phyloP scores from a whole-genome alignment of 1,139 yeast species.

The Taiozyma onychis region DNA sequence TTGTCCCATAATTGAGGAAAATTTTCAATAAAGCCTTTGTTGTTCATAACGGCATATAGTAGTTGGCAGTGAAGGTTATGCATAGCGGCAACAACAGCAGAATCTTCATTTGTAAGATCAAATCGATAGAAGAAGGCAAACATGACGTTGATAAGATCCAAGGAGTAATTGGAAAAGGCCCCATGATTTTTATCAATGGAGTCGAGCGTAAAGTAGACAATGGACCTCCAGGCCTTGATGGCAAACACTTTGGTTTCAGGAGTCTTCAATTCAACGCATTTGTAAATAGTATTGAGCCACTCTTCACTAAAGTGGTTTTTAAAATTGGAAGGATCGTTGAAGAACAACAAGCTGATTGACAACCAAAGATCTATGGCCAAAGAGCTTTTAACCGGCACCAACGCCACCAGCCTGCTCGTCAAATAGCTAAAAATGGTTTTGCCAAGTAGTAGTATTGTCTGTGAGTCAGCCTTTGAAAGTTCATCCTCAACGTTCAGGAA shows the following conservation, averaged over 20 bases:
- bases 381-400: constrained; percentile 1
- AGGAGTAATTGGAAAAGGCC: neutral
- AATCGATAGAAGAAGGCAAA: neutral
- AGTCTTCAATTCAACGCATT: neutral
- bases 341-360: constrained; percentile 12
- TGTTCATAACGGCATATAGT: neutral
- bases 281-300: constrained; percentile 4
- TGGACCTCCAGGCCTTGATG: constrained; percentile 14
- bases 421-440: constrained; percentile 9
- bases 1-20: neutral
- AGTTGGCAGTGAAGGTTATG: neutral
- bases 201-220: constrained; percentile 11
- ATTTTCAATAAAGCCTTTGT: neutral
- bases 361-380: constrained; percentile 17
- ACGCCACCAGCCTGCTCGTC: constrained; percentile 4
- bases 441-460: neutral
- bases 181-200: neutral
- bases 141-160: neutral
- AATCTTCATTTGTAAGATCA: neutral
- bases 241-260: constrained; percentile 3
- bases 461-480: neutral
- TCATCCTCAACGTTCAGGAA: neutral
- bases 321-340: neutral
- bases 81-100: neutral
- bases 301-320: neutral